Percentiles rank a stretch among this genome's conserved stretches.
These are phyloP conservation scores for Ophioceras dolichostomum DNA, from an alignment of 2,329 filamentous ascomycete species.

Conservation along the genomic window DNA sequence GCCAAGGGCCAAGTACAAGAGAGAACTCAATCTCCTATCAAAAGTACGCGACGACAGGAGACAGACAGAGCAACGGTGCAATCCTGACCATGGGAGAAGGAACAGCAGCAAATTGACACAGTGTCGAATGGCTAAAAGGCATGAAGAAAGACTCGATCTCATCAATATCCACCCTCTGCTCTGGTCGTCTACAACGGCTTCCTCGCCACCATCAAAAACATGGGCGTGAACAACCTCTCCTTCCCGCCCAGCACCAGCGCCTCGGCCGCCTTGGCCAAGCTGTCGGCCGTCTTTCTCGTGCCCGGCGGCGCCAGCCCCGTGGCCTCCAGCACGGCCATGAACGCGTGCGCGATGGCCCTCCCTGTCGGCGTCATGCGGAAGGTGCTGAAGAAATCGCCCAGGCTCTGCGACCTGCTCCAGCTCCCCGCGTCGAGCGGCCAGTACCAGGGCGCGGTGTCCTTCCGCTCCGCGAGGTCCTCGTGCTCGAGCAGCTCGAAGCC, in stretches of 20 bases:
- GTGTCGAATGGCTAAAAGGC: no score
- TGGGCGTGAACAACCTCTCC: conserved; percentile 88
- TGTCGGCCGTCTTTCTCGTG: conserved; percentile 66
- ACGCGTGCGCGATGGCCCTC: conserved; percentile 48
- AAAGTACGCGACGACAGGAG: no score
- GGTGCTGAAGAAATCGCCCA: conserved; percentile 6
- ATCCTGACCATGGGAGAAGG: no score
- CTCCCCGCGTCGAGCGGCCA: conserved; percentile 33
- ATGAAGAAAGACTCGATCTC: no score
- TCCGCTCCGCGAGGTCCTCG: conserved; percentile 74
- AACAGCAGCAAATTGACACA: no score
- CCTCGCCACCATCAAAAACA: conserved; percentile 92
- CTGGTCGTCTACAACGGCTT: conserved; percentile 62
- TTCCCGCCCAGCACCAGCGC: conserved; percentile 75
- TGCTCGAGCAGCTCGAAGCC: conserved; percentile 76
- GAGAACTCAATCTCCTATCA: no score
- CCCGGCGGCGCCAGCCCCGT: conserved; percentile 53
- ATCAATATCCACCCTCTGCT: no score
- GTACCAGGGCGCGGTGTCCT: conserved; percentile 78
- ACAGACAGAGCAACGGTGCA: no score
- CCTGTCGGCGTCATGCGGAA: conserved; percentile 59
- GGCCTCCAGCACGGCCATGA: conserved; percentile 53
- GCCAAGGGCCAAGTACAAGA: no score
- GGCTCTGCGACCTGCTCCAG: conserved; percentile 4
- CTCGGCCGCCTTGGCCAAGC: conserved; percentile 60